A percentile compares a stretch with the other conserved stretches of the same genome.
phyloP scores from a whole-genome alignment of 169 alveolate genomes.

The Theileria orientalis region DNA sequence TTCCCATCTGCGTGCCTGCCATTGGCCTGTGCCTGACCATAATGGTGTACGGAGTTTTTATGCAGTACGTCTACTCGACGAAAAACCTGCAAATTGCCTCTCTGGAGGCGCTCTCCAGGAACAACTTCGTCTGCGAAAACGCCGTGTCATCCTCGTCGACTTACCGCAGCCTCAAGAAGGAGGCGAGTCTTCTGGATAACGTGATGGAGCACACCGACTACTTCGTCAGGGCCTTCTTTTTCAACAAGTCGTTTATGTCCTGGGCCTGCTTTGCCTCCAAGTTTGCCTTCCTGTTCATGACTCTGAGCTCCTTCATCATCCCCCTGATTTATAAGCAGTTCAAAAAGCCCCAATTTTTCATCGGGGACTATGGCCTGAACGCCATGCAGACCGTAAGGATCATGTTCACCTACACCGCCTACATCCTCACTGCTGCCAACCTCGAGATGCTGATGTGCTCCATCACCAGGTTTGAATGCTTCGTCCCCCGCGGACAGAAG shows the following conservation, averaged over 20 bases:
- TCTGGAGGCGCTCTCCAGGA: slow-evolving; percentile 21
- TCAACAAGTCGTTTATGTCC: background rate
- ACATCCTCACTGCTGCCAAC: background rate
- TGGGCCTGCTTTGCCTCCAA: background rate
- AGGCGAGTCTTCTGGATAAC: slow-evolving; percentile 10
- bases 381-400: background rate
- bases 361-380: background rate
- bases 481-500: background rate
- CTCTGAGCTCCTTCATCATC: background rate
- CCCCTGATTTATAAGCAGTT: background rate
- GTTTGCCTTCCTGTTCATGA: background rate
- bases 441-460: slow-evolving; percentile 8
- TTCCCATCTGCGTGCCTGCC: slow-evolving; percentile 14
- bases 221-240: background rate
- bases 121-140: slow-evolving; percentile 22
- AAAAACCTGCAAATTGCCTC: slow-evolving; percentile 11
- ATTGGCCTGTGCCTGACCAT: background rate
- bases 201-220: slow-evolving; percentile 22
- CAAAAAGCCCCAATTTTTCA: background rate
- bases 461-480: background rate
- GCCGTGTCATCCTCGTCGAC: slow-evolving; percentile 29
- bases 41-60: background rate
- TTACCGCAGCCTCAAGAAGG: slow-evolving; percentile 48
- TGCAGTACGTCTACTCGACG: slow-evolving; percentile 9
- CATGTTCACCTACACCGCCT: background rate